Evolutionary conservation across 129 eudicot species (phyloP), one percentile per base, ranked within the genome.

Genomic region (Centaurea solstitialis): DNA sequence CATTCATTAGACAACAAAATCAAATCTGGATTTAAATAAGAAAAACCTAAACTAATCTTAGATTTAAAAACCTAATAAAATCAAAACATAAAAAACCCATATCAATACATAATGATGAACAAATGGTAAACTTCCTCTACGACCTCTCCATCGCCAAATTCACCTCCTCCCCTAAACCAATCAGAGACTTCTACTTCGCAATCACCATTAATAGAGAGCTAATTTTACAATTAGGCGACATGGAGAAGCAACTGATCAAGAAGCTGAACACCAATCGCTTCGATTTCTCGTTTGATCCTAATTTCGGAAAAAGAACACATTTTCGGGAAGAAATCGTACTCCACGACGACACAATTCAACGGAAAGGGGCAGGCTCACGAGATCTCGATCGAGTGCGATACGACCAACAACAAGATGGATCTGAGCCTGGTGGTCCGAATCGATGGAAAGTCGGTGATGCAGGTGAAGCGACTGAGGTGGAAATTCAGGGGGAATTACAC

Each of bases 401-500:
- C 88, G 0, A 50, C 20, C n/a, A n/a, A n/a, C 20, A 78, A 85
- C 3, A 62, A 45, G 4, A 77, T 45, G 37, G 93, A 90, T 40
- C 91, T 90, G 40, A 68, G 83, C 68, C 72, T 92, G 5, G 72
- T 81, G 80, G 79, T 92, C 10, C 80, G 87, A 0, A 70, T 92
- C 10, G 97, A 92, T 77, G 83, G 86, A 2, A 90, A 90, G 64
- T 64, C 69, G 12, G 88, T 87, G 80, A 74, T 92, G 90, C 85
- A 87, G 59, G 93, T 92, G 67, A 83, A 85, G 80, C 75, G 79
- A 17, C 90, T 92, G 13, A 75, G 84, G 20, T 92, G 97, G 97
- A 92, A 92, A 47, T 92, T 92, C 43, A 70, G 97, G 75, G 97
- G 97, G 0, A 92, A 92, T 39, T 78, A 85, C 7, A 90, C 89